Evolutionary conservation across 495 filamentous ascomycete genomes (phyloP).

Genomic region (Xylaria acuta): DNA sequence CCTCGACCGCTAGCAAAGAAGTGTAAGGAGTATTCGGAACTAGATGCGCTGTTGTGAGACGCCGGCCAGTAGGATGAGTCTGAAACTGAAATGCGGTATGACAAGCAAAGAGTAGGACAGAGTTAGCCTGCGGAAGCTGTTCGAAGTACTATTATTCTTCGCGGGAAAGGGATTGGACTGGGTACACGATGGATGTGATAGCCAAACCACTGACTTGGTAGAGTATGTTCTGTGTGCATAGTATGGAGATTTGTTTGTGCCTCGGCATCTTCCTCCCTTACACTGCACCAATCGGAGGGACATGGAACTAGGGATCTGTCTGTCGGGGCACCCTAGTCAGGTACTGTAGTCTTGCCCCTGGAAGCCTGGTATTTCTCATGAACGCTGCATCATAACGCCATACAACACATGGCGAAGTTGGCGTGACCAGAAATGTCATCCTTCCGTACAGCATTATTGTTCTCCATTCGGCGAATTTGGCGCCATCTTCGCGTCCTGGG

Average conservation of each 20-base stretch:
- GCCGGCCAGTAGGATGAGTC: neutral
- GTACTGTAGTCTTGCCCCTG: too few relatives aligned
- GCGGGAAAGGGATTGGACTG: neutral
- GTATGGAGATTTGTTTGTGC: neutral
- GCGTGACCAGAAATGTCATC: neutral
- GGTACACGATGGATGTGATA: neutral
- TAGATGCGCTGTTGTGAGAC: neutral
- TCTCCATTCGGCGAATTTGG: neutral
- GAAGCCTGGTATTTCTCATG: too few relatives aligned
- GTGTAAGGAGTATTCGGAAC: neutral
- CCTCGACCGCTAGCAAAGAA: neutral
- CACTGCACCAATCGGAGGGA: constrained; percentile 2
- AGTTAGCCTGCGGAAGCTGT: neutral
- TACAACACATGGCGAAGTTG: neutral
- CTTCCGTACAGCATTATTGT: neutral
- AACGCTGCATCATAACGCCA: too few relatives aligned
- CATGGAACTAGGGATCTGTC: neutral
- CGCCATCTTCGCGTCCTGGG: constrained; percentile 9
- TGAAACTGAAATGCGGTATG: neutral
- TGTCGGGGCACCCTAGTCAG: neutral
- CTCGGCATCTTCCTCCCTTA: constrained; percentile 18
- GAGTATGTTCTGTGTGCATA: neutral
- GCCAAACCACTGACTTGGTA: neutral
- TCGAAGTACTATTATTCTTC: neutral
- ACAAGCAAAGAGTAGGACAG: neutral